These are phyloP conservation scores for Flaveria bidentis DNA, from an alignment of 129 eudicot species.

Conservation along the genomic window DNA sequence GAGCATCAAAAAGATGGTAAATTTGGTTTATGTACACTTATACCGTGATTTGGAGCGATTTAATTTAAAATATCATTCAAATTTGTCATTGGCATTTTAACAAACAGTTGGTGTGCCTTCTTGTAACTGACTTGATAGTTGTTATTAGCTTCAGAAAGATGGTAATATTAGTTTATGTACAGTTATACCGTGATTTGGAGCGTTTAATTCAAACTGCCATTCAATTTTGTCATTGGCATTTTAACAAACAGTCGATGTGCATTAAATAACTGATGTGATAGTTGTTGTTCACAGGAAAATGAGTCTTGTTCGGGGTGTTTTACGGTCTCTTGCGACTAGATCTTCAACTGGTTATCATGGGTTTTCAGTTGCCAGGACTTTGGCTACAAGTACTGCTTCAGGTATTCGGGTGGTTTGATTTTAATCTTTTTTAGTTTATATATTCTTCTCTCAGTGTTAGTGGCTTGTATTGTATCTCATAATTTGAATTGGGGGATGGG, in stretches of 20 bases:
- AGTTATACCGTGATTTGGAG: background rate
- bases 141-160: slow-evolving; percentile 5
- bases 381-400: slow-evolving; percentile 43
- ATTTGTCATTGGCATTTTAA: no score
- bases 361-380: slow-evolving; percentile 25
- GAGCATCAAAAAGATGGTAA: background rate
- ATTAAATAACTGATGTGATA: background rate
- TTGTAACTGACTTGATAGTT: no score
- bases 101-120: no score
- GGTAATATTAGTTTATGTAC: background rate
- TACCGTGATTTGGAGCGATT: no score
- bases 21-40: no score
- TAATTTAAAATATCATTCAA: no score
- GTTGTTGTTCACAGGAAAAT: slow-evolving; percentile 26
- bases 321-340: slow-evolving; percentile 35
- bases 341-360: slow-evolving; percentile 20
- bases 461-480: background rate
- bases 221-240: slow-evolving; percentile 13
- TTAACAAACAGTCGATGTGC: slow-evolving; percentile 18
- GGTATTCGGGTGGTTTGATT: slow-evolving; percentile 16
- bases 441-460: background rate
- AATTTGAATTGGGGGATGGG: no score
- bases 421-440: background rate
- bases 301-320: slow-evolving; percentile 39
- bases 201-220: background rate